Conservation (phyloP, 2,329 filamentous ascomycete species). For the Zymoseptoria tritici region DNA sequence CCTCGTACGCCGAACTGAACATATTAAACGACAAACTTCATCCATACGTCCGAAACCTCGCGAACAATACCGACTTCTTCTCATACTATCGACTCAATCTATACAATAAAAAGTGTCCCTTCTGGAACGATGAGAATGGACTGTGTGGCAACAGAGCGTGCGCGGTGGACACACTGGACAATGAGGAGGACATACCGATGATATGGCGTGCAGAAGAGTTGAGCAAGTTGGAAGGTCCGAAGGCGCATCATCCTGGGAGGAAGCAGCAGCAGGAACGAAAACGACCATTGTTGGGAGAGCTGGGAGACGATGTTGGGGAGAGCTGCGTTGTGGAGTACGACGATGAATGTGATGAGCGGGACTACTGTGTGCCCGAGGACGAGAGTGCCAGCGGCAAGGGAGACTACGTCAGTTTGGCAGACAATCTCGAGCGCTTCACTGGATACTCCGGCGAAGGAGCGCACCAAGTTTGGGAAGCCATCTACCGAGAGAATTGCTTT, state of each 20-base stretch:
- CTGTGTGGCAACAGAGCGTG: constrained; percentile 97
- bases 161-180: constrained; percentile 88
- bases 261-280: constrained; percentile 63
- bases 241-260: constrained; percentile 78
- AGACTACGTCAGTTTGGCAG: constrained; percentile 89
- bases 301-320: constrained; percentile 84
- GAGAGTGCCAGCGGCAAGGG: constrained; percentile 80
- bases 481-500: constrained; percentile 98
- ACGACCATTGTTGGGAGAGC: constrained; percentile 68
- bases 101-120: constrained; percentile 89
- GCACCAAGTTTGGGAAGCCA: constrained; percentile 89
- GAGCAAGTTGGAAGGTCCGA: constrained; percentile 84
- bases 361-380: constrained; percentile 95
- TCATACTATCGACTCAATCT: constrained; percentile 94
- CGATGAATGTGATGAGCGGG: constrained; percentile 90
- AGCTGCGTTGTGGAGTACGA: constrained; percentile 97
- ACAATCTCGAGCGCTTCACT: constrained; percentile 93
- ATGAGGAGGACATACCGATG: constrained; percentile 85
- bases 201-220: constrained; percentile 90
- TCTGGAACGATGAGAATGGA: constrained; percentile 87
- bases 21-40: constrained; percentile 69
- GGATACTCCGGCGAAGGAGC: constrained; percentile 82
- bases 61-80: constrained; percentile 89
- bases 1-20: constrained; percentile 86
- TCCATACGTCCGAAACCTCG: constrained; percentile 72